Base-by-base conservation (phyloP, 2,329 filamentous ascomycete genomes). In the Allantophomopsis lycopodina region DNA sequence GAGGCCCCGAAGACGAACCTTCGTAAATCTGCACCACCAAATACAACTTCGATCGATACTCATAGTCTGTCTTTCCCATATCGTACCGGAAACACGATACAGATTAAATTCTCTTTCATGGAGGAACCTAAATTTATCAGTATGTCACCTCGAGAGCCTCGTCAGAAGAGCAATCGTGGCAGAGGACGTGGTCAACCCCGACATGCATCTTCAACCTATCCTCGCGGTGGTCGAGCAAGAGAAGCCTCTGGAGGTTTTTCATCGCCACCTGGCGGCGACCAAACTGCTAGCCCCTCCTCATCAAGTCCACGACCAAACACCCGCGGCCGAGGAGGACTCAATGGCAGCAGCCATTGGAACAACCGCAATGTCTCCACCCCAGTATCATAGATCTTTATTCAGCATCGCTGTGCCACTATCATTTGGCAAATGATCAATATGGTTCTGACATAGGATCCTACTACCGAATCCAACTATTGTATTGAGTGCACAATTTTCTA, bases 1-100 rank as follows among this genome's bases (percentile, higher is more conserved):
- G 61, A 68, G 32, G 68, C 69, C 37, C 61, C 63, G 30, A 78
- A 75, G 51, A 63, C 70, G 1, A 59, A 77, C 11, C 71, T 67
- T 1, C 65, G 63, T 44, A 68, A 62, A 46, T 66, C 76, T 32
- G 51, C 62, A 21, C 56, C 75, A 7, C 43, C 54, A 7, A 52
- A 73, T 34, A 55, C 66, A 7, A 66, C 63, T 12, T 69, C 58
- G 44, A 53, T 60, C 39, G 65, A 71, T 35, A 51, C 64, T 12
- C 59, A 63, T 42, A 48, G 51, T 32, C 63, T 71, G 37, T 41
- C 54, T 12, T 31, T 50, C 52, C 38, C 64, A 61, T 39, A 60
- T 47, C 41, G 60, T 58, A 48, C 54, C 48, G 43, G 59, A 53
- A 39, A 57, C 40, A 62, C 56, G 14, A 57, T 64, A 35, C 52